Evolutionary conservation across 148 eudicot genomes (phyloP), one percentile per base, ranked within the genome.

Genomic region (Linanthus parryae): DNA sequence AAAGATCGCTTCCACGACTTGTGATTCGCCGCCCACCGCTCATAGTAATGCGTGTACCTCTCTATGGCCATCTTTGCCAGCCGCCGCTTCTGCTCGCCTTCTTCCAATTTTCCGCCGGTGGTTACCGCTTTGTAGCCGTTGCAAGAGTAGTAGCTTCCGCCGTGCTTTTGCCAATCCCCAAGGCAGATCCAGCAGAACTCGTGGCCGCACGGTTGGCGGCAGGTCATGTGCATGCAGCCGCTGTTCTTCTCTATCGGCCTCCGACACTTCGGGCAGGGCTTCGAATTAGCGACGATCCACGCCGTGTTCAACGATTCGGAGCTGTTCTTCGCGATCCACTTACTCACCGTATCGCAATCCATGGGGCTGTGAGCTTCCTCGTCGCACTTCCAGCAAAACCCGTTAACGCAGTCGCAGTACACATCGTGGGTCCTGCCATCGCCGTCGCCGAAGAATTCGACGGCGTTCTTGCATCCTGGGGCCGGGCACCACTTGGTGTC

Each of bases 241-340:
- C 72, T 76, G 37, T 77, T 84, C 57, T 84, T 84, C 71, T 84
- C 87, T 37, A 77, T 84, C 30, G 94, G 84, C 11, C 83, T 67
- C 57, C 80, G 72, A 71, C 94, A 80, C 71, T 84, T 77, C 0
- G 87, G 94, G 54, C 87, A 84, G 58, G 87, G 79, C 62, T 80
- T 80, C 33, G 94, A 74, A 67, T 72, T 74, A 13, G 87, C 94
- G 18, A 84, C 53, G 34, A 80, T 77, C 94, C 87, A 84, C 47
- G 64, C 74, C 84, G 72, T 68, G 55, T 84, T 81, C 62, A 73
- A 82, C 18, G 84, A 76, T 52, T 84, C 88, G 4, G 81, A 76
- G 41, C 70, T 72, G 51, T 72, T 84, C 69, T 84, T 81, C 10
- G 24, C 17, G 7, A 6, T 19, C 54, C 38, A 30, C 7, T 50